Base-by-base conservation (phyloP, 2,329 filamentous ascomycete species). In the Neonectria coccinea region DNA sequence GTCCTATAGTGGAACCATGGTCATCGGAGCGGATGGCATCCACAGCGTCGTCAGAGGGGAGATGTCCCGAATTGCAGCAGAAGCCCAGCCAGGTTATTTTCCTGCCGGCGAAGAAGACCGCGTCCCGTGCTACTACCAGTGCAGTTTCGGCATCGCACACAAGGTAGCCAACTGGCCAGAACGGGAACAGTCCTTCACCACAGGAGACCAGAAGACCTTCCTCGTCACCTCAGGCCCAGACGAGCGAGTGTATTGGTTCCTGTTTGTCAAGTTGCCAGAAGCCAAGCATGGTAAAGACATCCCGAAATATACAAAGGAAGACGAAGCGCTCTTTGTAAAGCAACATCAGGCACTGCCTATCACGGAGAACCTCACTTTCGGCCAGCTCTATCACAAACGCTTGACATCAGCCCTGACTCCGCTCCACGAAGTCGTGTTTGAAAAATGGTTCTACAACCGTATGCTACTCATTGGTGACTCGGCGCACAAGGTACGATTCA, bases 401-500 rank as follows among this genome's bases (percentile, higher is more conserved):
- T 20, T 59, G 11, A 42, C 42, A 5, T 64, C 61, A n/a, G 75
- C 73, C 0, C 67, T 82, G 14, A 77, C 75, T 1, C 72, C 78
- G 0, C 56, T 80, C 1, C 77, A 56, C 53, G 79, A 82, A 65
- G 77, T 76, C 25, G 73, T 80, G 1, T 75, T 80, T 16, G 63
- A 76, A 12, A 72, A 76, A 42, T 83, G 81, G 77, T 75, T 78
- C 51, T 80, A 75, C 44, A 74, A 76, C 14, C 69, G 81, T 8
- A 76, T 81, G 6, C 71, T 82, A 1, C 70, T 77, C 1, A 75
- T 83, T 16, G 81, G 80, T 1, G 81, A 83, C 64, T 74, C 80
- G 1, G 78, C 75, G 6, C 80, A 83, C 67, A 83, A 64, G 61
- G 56, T 59, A 33, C 31, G 36, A 8, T 18, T 20, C 27, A 14